A percentile compares a stretch with the other conserved stretches of the same genome.
Conservation (phyloP, 371 early-diverging fungal species). For the Mortierella sp. region DNA sequence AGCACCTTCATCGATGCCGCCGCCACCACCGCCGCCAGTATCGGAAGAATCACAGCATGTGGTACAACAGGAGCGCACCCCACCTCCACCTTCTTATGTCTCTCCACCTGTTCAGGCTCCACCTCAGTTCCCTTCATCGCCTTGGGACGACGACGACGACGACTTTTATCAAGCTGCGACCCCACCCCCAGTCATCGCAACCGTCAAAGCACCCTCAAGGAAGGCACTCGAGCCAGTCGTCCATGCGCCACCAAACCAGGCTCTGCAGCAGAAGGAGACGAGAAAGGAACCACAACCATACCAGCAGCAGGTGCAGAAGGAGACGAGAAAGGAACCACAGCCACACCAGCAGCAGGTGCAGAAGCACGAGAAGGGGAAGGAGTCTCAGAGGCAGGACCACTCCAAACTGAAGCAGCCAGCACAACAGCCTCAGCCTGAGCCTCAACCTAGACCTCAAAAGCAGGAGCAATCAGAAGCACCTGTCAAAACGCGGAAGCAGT, state of each 20-base stretch:
- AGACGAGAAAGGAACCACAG: neutral
- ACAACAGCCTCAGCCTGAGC: neutral
- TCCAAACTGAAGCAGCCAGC: neutral
- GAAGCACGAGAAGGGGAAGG: neutral
- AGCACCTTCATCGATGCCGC: neutral
- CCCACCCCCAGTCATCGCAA: neutral
- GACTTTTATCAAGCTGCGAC: constrained; percentile 18
- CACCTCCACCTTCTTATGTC: neutral
- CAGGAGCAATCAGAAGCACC: neutral
- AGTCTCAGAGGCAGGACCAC: neutral
- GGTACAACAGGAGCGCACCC: neutral
- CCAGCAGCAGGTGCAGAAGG: neutral
- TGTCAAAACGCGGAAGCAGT: constrained; percentile 9
- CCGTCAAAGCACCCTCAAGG: neutral
- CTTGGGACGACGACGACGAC: constrained; percentile 22
- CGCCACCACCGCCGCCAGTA: neutral
- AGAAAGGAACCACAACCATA: neutral
- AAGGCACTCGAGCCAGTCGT: neutral
- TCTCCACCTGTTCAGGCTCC: neutral
- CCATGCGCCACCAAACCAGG: neutral
- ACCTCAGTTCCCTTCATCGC: neutral
- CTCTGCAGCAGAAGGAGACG: neutral
- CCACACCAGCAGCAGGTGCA: constrained; percentile 12
- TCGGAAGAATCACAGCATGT: neutral
- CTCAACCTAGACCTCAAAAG: neutral